A percentile compares a stretch with the other conserved stretches of the same genome.
Evolutionary conservation across 805 yeast species (phyloP).

Genomic region (Metschnikowia anglica): DNA sequence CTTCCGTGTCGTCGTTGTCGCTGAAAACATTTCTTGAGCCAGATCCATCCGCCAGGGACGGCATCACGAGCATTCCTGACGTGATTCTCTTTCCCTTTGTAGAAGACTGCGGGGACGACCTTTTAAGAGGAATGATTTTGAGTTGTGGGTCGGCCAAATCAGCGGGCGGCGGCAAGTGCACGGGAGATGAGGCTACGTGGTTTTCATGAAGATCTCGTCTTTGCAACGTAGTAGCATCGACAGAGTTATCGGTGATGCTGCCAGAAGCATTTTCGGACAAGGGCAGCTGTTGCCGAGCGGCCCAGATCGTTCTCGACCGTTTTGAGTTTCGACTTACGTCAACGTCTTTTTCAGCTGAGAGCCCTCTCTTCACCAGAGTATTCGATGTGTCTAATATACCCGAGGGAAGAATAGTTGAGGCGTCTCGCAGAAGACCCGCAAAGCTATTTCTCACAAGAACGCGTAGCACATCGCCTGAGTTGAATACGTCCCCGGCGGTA

Average conservation of each 20-base stretch:
- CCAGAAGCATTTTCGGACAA: not conserved
- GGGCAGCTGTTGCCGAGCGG: slow-evolving; percentile 5
- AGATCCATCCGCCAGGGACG: slow-evolving; percentile 17
- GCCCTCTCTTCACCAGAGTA: slow-evolving; percentile 8
- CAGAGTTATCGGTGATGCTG: not conserved
- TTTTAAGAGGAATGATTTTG: slow-evolving; percentile 33
- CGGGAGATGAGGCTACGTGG: slow-evolving; percentile 15
- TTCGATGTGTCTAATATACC: slow-evolving; percentile 7
- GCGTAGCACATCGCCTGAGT: slow-evolving; percentile 35
- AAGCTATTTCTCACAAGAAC: slow-evolving; percentile 34
- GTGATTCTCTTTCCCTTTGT: slow-evolving; percentile 31
- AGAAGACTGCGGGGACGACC: slow-evolving; percentile 16
- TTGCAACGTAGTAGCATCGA: not conserved
- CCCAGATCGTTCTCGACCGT: slow-evolving; percentile 19
- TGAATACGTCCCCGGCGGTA: slow-evolving; percentile 59
- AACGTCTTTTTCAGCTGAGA: not conserved
- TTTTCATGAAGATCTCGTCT: not conserved
- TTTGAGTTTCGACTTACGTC: slow-evolving; percentile 10
- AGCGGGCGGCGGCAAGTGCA: slow-evolving; percentile 32
- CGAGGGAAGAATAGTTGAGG: slow-evolving; percentile 4
- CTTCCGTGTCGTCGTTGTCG: slow-evolving; percentile 15
- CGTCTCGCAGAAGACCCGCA: slow-evolving; percentile 9
- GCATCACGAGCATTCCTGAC: slow-evolving; percentile 42
- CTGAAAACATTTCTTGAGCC: slow-evolving; percentile 5
- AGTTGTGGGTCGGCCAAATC: not conserved